A percentile compares a stretch with the other conserved stretches of the same genome.
Evolutionary conservation across 2,329 filamentous ascomycete genomes (phyloP).

Genomic region (Pseudocercospora macadamiae): DNA sequence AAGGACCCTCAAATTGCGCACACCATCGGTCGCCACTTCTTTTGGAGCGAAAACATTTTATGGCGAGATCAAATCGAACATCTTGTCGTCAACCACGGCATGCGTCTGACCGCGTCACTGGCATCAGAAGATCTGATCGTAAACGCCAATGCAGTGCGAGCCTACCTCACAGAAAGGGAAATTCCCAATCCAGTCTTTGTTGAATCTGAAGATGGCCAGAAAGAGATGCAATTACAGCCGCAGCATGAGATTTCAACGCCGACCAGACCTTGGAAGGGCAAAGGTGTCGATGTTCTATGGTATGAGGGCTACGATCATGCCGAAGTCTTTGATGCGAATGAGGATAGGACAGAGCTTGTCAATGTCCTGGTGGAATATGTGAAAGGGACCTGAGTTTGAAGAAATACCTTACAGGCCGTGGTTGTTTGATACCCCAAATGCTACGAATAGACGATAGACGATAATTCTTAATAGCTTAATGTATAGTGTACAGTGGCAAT

Average conservation of each 20-base stretch:
- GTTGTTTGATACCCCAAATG: not conserved
- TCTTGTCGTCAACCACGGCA: slow-evolving; percentile 34
- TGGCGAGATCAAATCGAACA: slow-evolving; percentile 67
- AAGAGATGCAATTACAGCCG: slow-evolving; percentile 33
- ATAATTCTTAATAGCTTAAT: not conserved
- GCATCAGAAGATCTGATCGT: slow-evolving; percentile 67
- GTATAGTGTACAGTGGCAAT: not conserved
- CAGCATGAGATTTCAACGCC: slow-evolving; percentile 37
- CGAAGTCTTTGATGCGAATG: slow-evolving; percentile 57
- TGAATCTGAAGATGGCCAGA: slow-evolving; percentile 23
- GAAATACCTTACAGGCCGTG: not conserved
- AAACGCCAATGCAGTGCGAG: slow-evolving; percentile 60
- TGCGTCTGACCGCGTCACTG: slow-evolving; percentile 60
- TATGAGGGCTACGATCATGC: slow-evolving; percentile 66
- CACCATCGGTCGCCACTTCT: slow-evolving; percentile 67
- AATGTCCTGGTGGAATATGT: slow-evolving; percentile 33
- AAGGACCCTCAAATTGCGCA: slow-evolving; percentile 69
- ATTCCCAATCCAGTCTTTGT: slow-evolving; percentile 32
- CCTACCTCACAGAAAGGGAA: slow-evolving; percentile 55
- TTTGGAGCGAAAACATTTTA: slow-evolving; percentile 71
- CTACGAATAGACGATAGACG: slow-evolving; percentile 4
- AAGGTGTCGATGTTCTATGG: slow-evolving; percentile 62
- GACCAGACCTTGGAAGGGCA: slow-evolving; percentile 36
- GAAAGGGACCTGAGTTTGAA: not conserved
- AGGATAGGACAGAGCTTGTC: slow-evolving; percentile 30